Evolutionary conservation across 768 basidiomycete species (phyloP), one percentile per base, ranked within the genome.

Genomic region (Leccinum variicolor): DNA sequence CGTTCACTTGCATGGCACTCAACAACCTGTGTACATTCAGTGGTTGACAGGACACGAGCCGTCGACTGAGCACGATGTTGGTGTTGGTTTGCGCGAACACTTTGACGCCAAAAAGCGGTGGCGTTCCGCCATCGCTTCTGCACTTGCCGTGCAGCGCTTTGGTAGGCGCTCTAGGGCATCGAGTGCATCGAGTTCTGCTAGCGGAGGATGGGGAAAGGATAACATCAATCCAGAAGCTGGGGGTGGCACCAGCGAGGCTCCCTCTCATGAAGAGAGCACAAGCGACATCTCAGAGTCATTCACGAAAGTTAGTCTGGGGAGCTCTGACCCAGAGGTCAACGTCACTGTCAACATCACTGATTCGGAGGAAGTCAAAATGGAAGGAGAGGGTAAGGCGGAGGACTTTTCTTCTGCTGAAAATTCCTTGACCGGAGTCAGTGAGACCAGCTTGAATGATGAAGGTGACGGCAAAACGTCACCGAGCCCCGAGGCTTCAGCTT

Each of bases 31-130:
- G 34, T 11, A 36, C 46, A 53, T 33, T 48, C 65, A 89, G 84
- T 94, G 92, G 93, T 74, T 93, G 34, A 89, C 87, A 15, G 81
- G 77, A 0, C 82, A 88, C 66, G 73, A 78, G 17, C 76, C 87
- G 0, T 84, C 85, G 0, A 79, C 77, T 6, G 89, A 94, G 52
- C 82, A 89, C 69, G 93, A 98, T 64, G 79, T 97, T 43, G 78
- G 75, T 15, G 69, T 67, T 11, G 90, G 89, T 11, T 76, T 97
- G 50, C 88, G 89, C 31, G 87, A 92, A 31, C 84, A 94, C 76
- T 95, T 96, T 73, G 79, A 92, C 66, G 81, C 92, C 0, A 80
- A 79, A 45, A 85, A 84, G 2, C 80, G 80, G 39, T 94, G 92
- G 93, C 81, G 83, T 51, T 75, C 77, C 2, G 90, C 89, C 14